Evolutionary conservation across 202 grass and related monocot genomes (phyloP).

Genomic region (Panicum hallii): DNA sequence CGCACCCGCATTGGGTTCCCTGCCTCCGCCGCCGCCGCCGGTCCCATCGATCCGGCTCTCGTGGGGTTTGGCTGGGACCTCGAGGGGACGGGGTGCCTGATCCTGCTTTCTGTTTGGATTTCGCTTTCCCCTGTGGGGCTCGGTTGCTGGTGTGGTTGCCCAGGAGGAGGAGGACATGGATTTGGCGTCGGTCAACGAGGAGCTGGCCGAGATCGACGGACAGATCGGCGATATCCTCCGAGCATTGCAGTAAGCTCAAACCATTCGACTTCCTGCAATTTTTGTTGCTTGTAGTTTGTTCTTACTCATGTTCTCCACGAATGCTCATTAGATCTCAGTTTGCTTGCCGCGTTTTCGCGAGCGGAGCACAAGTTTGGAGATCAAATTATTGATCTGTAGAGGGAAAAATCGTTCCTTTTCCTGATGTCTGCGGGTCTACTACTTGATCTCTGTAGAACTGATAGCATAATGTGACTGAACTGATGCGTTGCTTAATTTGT

Average conservation of each 20-base stretch:
- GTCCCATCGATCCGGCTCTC: slow-evolving; percentile 20
- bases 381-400: neutral
- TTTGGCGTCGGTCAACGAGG: slow-evolving; percentile 90
- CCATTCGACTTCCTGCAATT: neutral
- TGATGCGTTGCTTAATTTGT: slow-evolving; percentile 21
- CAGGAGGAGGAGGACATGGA: slow-evolving; percentile 60
- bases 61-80: slow-evolving; percentile 3
- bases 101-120: slow-evolving; percentile 28
- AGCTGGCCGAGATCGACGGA: slow-evolving; percentile 84
- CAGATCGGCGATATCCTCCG: slow-evolving; percentile 90
- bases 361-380: neutral
- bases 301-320: neutral
- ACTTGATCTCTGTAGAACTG: neutral
- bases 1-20: slow-evolving; percentile 4
- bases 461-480: neutral
- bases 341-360: neutral
- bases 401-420: neutral
- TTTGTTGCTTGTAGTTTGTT: neutral
- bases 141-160: neutral
- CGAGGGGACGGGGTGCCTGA: neutral
- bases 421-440: neutral
- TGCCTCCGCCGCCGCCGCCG: neutral
- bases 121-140: slow-evolving; percentile 29
- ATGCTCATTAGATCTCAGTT: slow-evolving; percentile 17
- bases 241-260: slow-evolving; percentile 80